These are phyloP conservation scores for Podila clonocystis DNA, from an alignment of 192 early-diverging fungal genomes.

Conservation along the genomic window DNA sequence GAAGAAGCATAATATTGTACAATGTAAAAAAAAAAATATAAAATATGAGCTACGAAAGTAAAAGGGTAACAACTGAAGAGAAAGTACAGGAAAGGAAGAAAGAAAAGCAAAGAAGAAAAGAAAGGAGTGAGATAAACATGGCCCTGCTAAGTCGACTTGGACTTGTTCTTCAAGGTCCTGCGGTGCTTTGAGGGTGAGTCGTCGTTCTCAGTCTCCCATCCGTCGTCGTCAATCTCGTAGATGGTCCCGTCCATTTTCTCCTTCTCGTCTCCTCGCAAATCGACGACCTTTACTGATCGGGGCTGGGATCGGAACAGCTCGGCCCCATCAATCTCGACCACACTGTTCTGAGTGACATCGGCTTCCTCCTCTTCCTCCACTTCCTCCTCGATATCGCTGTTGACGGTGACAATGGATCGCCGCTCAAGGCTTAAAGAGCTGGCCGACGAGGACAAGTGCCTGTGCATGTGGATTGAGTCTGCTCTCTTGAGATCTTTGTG, in stretches of 20 bases:
- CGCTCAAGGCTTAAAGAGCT: neutral
- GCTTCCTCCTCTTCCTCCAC: neutral
- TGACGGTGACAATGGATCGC: neutral
- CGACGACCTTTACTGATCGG: neutral
- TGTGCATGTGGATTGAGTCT: conserved; percentile 7
- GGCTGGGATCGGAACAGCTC: neutral
- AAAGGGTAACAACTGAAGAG: neutral
- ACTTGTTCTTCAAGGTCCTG: neutral
- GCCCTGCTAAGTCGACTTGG: neutral
- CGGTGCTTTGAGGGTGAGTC: conserved; percentile 24
- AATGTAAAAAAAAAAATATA: neutral
- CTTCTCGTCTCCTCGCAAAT: neutral
- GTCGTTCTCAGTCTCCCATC: conserved; percentile 46
- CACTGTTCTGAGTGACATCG: neutral
- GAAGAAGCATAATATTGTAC: neutral
- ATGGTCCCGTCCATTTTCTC: neutral
- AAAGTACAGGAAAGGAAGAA: neutral
- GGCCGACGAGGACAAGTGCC: neutral
- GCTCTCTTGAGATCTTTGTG: conserved; percentile 1
- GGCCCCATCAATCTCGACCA: conserved; percentile 3
- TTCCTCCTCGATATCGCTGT: neutral
- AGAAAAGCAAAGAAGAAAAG: neutral
- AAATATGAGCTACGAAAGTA: neutral
- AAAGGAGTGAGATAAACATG: neutral
- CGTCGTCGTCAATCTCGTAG: conserved; percentile 23